Evolutionary conservation across 768 basidiomycete genomes (phyloP).

Genomic region (Kondoa malvinella): DNA sequence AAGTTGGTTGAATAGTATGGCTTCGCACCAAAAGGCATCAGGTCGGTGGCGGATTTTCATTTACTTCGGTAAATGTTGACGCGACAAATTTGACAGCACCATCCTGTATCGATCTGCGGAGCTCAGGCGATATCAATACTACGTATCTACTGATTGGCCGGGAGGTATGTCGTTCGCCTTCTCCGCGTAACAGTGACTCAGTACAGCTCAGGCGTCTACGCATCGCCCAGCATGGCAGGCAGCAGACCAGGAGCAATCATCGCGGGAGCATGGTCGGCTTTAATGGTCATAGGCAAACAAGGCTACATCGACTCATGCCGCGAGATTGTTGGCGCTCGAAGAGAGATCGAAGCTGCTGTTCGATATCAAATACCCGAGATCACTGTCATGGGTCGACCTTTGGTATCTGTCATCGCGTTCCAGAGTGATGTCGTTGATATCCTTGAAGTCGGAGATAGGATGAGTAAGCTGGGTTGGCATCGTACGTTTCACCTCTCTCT

Average conservation of each 20-base stretch:
- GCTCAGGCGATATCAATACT: conserved; percentile 22
- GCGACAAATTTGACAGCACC: not conserved
- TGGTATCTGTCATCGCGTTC: conserved; percentile 81
- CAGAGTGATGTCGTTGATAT: conserved; percentile 51
- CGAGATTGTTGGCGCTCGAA: conserved; percentile 57
- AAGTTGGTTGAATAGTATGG: conserved; percentile 38
- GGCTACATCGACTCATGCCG: conserved; percentile 78
- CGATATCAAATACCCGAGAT: conserved; percentile 56
- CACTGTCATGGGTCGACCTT: conserved; percentile 73
- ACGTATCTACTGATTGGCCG: conserved; percentile 29
- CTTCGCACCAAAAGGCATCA: conserved; percentile 85
- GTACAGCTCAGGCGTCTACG: too few species aligned
- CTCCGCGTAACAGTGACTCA: too few species aligned
- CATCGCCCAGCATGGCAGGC: conserved; percentile 71
- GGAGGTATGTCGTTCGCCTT: too few species aligned
- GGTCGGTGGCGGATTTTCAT: conserved; percentile 98
- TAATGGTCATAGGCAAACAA: conserved; percentile 76
- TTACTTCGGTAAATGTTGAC: conserved; percentile 35
- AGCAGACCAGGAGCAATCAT: conserved; percentile 85
- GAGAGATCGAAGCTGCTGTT: conserved; percentile 53
- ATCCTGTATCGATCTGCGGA: conserved; percentile 1
- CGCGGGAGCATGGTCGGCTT: conserved; percentile 89
- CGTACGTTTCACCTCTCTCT: conserved; percentile 12
- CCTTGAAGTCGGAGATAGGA: conserved; percentile 77
- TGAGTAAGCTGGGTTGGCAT: conserved; percentile 78